A percentile compares a stretch with the other conserved stretches of the same genome.
These are phyloP conservation scores for Sanguinoderma infundibulare DNA, from an alignment of 1,284 basidiomycete species.

Conservation along the genomic window DNA sequence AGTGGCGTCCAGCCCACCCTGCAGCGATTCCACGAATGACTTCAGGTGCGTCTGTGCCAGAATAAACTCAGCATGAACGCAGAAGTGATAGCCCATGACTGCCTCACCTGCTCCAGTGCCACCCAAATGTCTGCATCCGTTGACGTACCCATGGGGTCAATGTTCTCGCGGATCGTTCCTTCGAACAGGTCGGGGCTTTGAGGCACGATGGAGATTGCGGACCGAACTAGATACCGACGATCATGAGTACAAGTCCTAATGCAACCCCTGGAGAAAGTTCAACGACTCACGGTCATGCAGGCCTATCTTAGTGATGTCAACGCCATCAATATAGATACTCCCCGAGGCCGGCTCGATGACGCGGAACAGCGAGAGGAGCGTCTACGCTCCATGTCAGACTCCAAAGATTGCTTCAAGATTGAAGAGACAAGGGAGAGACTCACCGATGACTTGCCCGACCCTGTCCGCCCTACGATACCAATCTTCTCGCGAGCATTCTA, in stretches of 20 bases:
- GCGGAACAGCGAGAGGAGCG: constrained; percentile 73
- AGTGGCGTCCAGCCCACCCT: constrained; percentile 76
- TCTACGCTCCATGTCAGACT: constrained; percentile 35
- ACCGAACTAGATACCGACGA: constrained; percentile 41
- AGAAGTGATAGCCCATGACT: constrained; percentile 18
- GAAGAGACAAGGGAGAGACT: constrained; percentile 39
- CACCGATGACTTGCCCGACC: constrained; percentile 91
- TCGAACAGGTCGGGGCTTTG: constrained; percentile 85
- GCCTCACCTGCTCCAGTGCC: constrained; percentile 72
- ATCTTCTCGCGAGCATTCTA: constrained; percentile 82
- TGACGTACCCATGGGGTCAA: constrained; percentile 77
- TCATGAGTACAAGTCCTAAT: not conserved
- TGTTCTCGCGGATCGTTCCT: constrained; percentile 84
- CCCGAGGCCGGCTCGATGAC: constrained; percentile 86
- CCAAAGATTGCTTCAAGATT: constrained; percentile 2
- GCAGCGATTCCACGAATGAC: constrained; percentile 72
- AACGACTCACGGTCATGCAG: constrained; percentile 69
- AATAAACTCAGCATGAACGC: not conserved
- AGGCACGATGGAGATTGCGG: constrained; percentile 87
- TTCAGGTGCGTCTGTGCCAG: constrained; percentile 59
- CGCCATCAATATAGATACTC: constrained; percentile 81
- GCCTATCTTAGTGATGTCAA: constrained; percentile 85
- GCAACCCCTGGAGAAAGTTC: not conserved
- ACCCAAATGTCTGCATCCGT: constrained; percentile 84
- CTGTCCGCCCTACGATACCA: constrained; percentile 88